Percentiles rank a stretch among this genome's conserved stretches.
phyloP scores from a whole-genome alignment of 495 filamentous ascomycete genomes.

The Xylaria cubensis region DNA sequence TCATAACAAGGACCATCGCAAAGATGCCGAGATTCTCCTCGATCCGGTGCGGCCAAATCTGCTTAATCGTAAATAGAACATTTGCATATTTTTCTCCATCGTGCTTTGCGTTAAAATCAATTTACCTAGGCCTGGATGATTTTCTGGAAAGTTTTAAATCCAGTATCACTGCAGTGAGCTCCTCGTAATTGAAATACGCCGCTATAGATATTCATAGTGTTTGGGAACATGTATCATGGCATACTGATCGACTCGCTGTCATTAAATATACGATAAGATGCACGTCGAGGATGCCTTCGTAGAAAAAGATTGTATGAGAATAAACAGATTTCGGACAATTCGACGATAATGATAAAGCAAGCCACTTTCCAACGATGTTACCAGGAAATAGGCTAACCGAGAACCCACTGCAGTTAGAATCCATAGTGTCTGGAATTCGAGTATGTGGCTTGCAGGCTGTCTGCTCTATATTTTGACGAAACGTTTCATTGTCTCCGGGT shows the following conservation, averaged over 20 bases:
- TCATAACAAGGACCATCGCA: slow-evolving; percentile 15
- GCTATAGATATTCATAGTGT: background rate
- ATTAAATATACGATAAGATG: background rate
- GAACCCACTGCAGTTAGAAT: background rate
- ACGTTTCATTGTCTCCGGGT: slow-evolving; percentile 19
- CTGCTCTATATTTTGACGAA: slow-evolving; percentile 1
- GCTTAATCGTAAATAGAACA: background rate
- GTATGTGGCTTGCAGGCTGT: background rate
- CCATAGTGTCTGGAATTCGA: slow-evolving; percentile 6
- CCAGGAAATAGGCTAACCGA: background rate
- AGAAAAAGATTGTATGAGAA: background rate
- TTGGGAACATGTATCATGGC: background rate
- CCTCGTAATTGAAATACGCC: background rate
- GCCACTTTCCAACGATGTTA: slow-evolving; percentile 8
- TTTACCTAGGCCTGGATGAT: background rate
- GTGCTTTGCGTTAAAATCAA: background rate
- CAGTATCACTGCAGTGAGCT: background rate
- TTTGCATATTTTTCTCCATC: background rate
- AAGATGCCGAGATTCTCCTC: slow-evolving; percentile 8
- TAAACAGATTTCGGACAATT: background rate
- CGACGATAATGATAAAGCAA: background rate
- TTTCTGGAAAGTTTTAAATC: background rate
- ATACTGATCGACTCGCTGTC: background rate
- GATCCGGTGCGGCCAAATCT: slow-evolving; percentile 20
- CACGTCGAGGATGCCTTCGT: background rate